Evolutionary conservation across 768 basidiomycete genomes (phyloP).

Genomic region (Austroboletus eburneus): DNA sequence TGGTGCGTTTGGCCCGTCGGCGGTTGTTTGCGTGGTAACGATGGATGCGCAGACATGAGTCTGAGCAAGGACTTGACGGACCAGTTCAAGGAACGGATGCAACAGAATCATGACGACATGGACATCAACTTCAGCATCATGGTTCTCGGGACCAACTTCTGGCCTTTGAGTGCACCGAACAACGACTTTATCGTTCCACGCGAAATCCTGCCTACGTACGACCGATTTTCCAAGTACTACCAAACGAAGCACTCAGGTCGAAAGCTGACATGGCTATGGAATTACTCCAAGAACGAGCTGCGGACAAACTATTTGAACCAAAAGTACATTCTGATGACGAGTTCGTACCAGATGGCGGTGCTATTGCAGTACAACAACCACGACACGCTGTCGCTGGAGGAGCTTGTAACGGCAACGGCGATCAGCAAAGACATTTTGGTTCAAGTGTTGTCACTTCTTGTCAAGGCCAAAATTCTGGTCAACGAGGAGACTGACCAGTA

Average conservation of each 20-base stretch:
- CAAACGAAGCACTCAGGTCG: constrained; percentile 91
- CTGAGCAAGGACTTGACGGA: constrained; percentile 94
- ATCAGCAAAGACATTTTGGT: constrained; percentile 78
- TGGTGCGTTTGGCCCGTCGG: constrained; percentile 41
- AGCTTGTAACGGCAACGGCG: constrained; percentile 73
- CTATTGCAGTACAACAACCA: constrained; percentile 90
- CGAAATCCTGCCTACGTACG: constrained; percentile 83
- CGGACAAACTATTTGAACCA: constrained; percentile 89
- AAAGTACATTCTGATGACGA: constrained; percentile 95
- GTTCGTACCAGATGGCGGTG: constrained; percentile 94
- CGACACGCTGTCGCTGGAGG: constrained; percentile 79
- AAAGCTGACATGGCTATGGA: constrained; percentile 98
- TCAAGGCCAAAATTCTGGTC: constrained; percentile 86
- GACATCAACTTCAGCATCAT: constrained; percentile 90
- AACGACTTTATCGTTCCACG: constrained; percentile 87
- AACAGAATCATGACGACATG: constrained; percentile 78
- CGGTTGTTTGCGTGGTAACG: constrained; percentile 2
- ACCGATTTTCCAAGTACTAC: constrained; percentile 91
- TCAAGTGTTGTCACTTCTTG: constrained; percentile 58
- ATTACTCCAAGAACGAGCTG: constrained; percentile 95
- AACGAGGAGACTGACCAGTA: constrained; percentile 88
- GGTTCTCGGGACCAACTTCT: constrained; percentile 94
- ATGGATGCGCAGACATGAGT: constrained; percentile 72
- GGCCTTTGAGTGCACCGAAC: constrained; percentile 82
- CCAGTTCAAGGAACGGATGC: constrained; percentile 91